Conservation (phyloP, 2,329 filamentous ascomycete genomes). For the Aspergillus sp. region DNA sequence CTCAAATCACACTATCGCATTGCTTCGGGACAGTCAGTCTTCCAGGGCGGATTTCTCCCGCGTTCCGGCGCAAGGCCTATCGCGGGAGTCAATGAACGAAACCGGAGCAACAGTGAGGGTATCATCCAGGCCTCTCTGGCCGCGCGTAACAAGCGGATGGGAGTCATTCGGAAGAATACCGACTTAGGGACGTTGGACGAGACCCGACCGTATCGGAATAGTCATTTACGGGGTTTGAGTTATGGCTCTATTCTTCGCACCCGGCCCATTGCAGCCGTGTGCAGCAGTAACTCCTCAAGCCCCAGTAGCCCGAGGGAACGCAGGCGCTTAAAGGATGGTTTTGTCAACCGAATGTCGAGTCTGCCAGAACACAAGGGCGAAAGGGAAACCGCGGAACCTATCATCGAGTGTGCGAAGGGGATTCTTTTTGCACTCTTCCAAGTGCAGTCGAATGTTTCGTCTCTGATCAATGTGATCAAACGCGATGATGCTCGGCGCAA, state of each 20-base stretch:
- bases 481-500: conserved; percentile 50
- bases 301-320: conserved; percentile 48
- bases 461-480: conserved; percentile 50
- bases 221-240: conserved; percentile 59
- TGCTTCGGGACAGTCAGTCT: conserved; percentile 44
- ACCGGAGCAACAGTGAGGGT: conserved; percentile 64
- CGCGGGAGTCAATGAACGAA: conserved; percentile 63
- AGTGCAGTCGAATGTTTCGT: conserved; percentile 50
- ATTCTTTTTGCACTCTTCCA: conserved; percentile 59
- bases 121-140: conserved; percentile 51
- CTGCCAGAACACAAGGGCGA: conserved; percentile 58
- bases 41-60: conserved; percentile 54
- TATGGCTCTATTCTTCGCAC: conserved; percentile 55
- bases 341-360: conserved; percentile 57
- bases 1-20: conserved; percentile 75
- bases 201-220: conserved; percentile 52
- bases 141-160: conserved; percentile 60
- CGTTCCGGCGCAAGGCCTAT: conserved; percentile 73
- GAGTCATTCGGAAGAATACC: conserved; percentile 59
- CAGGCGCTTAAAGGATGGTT: conserved; percentile 44
- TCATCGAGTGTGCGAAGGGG: conserved; percentile 58
- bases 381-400: conserved; percentile 49
- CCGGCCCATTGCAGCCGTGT: conserved; percentile 35
- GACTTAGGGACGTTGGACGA: conserved; percentile 58
- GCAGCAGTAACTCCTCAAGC: conserved; percentile 45